Evolutionary conservation across 129 eudicot species (phyloP).

Genomic region (Artemisia annua): DNA sequence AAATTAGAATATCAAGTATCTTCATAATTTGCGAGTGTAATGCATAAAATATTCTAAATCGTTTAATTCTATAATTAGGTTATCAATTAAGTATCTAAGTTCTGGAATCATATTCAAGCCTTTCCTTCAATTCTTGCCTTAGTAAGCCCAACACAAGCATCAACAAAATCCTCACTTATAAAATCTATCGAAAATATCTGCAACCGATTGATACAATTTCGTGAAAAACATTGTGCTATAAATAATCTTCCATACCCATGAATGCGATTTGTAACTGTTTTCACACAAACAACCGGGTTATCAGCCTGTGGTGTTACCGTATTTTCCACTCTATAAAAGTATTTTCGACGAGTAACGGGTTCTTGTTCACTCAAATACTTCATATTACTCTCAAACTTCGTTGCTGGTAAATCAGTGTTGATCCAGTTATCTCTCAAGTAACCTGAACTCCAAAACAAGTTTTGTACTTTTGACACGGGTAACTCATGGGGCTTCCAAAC

Average conservation of each 20-base stretch:
- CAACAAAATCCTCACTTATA: slow-evolving; percentile 71
- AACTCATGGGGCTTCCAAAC: slow-evolving; percentile 77
- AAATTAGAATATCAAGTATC: no score
- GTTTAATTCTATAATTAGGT: no score
- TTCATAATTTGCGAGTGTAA: no score
- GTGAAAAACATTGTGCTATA: slow-evolving; percentile 53
- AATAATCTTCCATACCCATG: slow-evolving; percentile 68
- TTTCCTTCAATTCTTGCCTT: slow-evolving; percentile 69
- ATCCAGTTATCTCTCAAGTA: slow-evolving; percentile 83
- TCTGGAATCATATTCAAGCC: background rate
- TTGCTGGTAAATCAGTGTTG: slow-evolving; percentile 76
- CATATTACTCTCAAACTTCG: slow-evolving; percentile 78
- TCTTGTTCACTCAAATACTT: slow-evolving; percentile 65
- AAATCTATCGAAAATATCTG: slow-evolving; percentile 83
- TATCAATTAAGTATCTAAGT: background rate
- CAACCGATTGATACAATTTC: slow-evolving; percentile 51
- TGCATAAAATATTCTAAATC: no score
- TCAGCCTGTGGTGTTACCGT: slow-evolving; percentile 87
- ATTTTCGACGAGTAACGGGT: slow-evolving; percentile 45
- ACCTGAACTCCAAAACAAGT: slow-evolving; percentile 60
- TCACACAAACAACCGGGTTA: slow-evolving; percentile 78
- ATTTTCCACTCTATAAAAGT: slow-evolving; percentile 87
- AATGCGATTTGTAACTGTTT: slow-evolving; percentile 71
- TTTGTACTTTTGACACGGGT: slow-evolving; percentile 44
- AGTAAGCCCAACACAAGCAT: slow-evolving; percentile 83